A percentile compares a stretch with the other conserved stretches of the same genome.
Conservation (phyloP, 2,329 filamentous ascomycete genomes). For the Arthrocladium fulminans region DNA sequence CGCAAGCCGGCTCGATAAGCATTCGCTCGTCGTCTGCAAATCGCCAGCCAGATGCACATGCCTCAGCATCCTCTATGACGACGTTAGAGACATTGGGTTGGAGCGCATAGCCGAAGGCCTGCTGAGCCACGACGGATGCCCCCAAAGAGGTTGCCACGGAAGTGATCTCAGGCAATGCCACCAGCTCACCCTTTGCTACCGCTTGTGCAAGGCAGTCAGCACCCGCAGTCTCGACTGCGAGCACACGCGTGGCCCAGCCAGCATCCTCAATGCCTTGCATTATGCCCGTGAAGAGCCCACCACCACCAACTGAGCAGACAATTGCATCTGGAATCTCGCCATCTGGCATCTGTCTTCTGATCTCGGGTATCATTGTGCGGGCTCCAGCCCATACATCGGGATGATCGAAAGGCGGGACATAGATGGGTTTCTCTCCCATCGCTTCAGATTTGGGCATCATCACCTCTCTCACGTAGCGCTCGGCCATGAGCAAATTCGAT, state of each 20-base stretch:
- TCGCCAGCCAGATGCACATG: slow-evolving; percentile 63
- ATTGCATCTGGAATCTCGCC: slow-evolving; percentile 52
- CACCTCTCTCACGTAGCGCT: slow-evolving; percentile 53
- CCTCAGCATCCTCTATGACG: slow-evolving; percentile 65
- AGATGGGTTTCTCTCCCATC: slow-evolving; percentile 31
- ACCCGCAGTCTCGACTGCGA: slow-evolving; percentile 68
- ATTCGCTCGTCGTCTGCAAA: slow-evolving; percentile 74
- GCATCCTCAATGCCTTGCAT: slow-evolving; percentile 52
- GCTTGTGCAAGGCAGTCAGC: slow-evolving; percentile 59
- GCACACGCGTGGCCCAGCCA: slow-evolving; percentile 37
- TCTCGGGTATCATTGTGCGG: slow-evolving; percentile 35
- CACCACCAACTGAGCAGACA: slow-evolving; percentile 69
- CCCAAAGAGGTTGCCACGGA: slow-evolving; percentile 67
- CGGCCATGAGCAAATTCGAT: slow-evolving; percentile 59
- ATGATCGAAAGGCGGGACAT: slow-evolving; percentile 40
- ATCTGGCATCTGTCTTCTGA: slow-evolving; percentile 33
- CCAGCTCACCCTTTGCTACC: slow-evolving; percentile 44
- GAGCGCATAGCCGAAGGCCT: slow-evolving; percentile 56
- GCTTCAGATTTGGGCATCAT: slow-evolving; percentile 26
- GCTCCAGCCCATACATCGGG: slow-evolving; percentile 38
- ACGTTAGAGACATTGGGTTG: slow-evolving; percentile 46
- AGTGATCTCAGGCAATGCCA: slow-evolving; percentile 61
- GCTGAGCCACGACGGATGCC: slow-evolving; percentile 56
- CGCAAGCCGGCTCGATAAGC: slow-evolving; percentile 76
- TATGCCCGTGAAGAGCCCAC: slow-evolving; percentile 68